Evolutionary conservation across 495 filamentous ascomycete species (phyloP).

Genomic region (Penicillium taxi): DNA sequence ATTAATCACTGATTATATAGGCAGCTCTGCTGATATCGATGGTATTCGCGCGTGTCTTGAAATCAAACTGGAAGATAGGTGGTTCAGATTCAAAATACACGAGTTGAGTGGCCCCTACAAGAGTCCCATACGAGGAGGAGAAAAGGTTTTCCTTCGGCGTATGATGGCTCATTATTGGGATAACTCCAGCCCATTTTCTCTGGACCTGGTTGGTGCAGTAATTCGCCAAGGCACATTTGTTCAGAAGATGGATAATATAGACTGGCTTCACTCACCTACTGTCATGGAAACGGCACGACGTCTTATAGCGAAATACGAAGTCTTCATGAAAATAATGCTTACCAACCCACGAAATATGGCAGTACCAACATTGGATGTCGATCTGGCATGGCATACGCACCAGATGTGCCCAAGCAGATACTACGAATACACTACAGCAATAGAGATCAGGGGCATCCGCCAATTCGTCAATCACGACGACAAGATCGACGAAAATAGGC

Average conservation of each 20-base stretch:
- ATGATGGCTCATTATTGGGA: slow-evolving; percentile 81
- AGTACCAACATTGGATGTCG: slow-evolving; percentile 78
- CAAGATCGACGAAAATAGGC: slow-evolving; percentile 60
- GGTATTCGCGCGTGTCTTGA: slow-evolving; percentile 11
- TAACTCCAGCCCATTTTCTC: slow-evolving; percentile 59
- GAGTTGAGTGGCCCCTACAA: no score
- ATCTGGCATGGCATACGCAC: slow-evolving; percentile 68
- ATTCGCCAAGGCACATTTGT: slow-evolving; percentile 71
- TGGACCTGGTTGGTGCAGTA: slow-evolving; percentile 71
- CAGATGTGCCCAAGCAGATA: slow-evolving; percentile 57
- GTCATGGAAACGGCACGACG: slow-evolving; percentile 56
- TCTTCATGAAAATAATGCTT: slow-evolving; percentile 60
- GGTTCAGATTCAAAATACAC: no score
- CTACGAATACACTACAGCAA: slow-evolving; percentile 38
- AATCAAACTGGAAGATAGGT: no score
- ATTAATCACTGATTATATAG: no score
- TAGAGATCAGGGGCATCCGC: neutral
- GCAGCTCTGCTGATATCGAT: no score
- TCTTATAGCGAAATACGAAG: slow-evolving; percentile 57
- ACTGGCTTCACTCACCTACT: slow-evolving; percentile 67
- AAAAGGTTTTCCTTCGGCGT: slow-evolving; percentile 50
- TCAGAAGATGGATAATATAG: slow-evolving; percentile 70
- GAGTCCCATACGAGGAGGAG: no score
- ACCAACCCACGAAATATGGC: slow-evolving; percentile 45
- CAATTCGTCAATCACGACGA: slow-evolving; percentile 76